Base-by-base conservation (phyloP, 257 asterid species). In the Nicotiana tabacum region DNA sequence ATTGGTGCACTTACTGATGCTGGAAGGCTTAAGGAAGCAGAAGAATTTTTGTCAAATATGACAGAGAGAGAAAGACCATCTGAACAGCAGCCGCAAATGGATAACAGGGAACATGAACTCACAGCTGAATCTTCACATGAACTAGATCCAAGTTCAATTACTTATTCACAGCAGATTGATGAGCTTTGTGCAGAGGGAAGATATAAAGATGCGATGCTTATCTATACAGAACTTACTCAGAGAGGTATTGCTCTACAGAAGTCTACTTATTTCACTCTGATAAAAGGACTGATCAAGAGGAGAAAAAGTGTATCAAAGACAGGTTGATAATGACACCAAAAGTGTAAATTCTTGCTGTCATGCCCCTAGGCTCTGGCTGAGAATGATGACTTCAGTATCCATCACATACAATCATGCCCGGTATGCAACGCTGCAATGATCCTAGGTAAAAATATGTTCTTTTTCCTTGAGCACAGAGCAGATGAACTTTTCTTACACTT, bases 201-300 rank as follows among this genome's bases (percentile, higher is more conserved):
- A 86, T 95, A 89, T 87, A 93, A 91, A 88, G 98, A 95, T 80
- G 97, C 98, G 27, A 95, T 93, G 98, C 84, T 62, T 60, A 81
- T 90, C 33, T 90, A 90, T 77, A 30, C 79, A 80, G 94, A 93
- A 78, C 85, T 89, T 87, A 88, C 86, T 78, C 66, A 88, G 84
- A 92, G 91, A 88, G 98, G 97, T 21, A 68, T 87, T 43, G 37
- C 90, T 82, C 84, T 93, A 57, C 84, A 84, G 74, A 93, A 91
- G 83, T 88, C 89, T 9, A 81, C 97, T 15, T 91, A 93, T 84
- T 85, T 92, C 55, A 77, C 94, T 66, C 86, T 95, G 82, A 95
- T 95, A 88, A 92, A 85, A 87, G 98, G 95, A 77, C 94, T 95
- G 61, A 85, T 93, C 83, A 91, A 90, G 90, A 90, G 96, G 88